Evolutionary conservation across 805 yeast species (phyloP), one percentile per base, ranked within the genome.

Genomic region (Myxozyma vanderwaltii): DNA sequence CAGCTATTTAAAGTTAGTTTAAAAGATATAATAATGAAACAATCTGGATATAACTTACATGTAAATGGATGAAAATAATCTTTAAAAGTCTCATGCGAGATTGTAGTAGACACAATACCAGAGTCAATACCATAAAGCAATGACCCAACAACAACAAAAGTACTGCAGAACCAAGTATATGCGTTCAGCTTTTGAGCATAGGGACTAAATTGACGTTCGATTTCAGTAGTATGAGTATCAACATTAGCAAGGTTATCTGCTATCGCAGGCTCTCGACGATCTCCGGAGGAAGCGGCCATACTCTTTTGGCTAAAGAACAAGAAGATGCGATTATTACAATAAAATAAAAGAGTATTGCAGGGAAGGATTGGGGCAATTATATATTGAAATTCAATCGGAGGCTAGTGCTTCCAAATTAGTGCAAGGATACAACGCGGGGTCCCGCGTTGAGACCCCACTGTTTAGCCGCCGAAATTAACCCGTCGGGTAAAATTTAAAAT

Each of bases 211-310:
- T 35, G 51, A 23, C 43, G 51, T 33, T 35, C 51, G 24, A 36
- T 36, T 3, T 48, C 33, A 13, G 27, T 17, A 17, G 41, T 2
- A 12, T 35, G 31, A 15, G 33, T 36, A 5, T 19, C 19, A 19
- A 38, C n/a, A 76, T 77, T 36, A 59, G 72, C n/a, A 73, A 72
- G 55, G 64, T 29, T 10, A 10, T 29, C 33, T 7, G 33, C n/a
- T n/a, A n/a, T n/a, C n/a, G n/a, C n/a, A n/a, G n/a, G n/a, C n/a
- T n/a, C n/a, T n/a, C n/a, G n/a, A n/a, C n/a, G n/a, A n/a, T n/a
- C n/a, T n/a, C n/a, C n/a, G n/a, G n/a, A n/a, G n/a, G n/a, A n/a
- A n/a, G n/a, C n/a, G n/a, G n/a, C n/a, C n/a, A n/a, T n/a, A n/a
- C n/a, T n/a, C n/a, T n/a, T n/a, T n/a, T n/a, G n/a, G n/a, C n/a